Evolutionary conservation across 2,329 filamentous ascomycete genomes (phyloP).

Genomic region (Fusarium sacchari): DNA sequence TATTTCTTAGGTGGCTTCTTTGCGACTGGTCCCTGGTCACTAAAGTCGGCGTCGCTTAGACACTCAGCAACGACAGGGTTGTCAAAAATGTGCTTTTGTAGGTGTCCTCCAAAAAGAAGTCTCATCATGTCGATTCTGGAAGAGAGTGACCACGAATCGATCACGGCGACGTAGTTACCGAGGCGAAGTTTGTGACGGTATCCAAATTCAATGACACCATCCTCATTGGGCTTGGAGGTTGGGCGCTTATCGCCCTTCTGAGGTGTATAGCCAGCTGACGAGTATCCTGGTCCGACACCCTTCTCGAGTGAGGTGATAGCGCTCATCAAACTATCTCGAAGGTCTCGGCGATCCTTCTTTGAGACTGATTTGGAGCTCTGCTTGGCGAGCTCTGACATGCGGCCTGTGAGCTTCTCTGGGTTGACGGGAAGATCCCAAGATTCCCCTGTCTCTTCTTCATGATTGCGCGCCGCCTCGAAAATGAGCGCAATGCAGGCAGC

Average conservation of each 20-base stretch:
- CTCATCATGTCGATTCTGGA: slow-evolving; percentile 61
- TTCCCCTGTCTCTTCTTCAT: slow-evolving; percentile 61
- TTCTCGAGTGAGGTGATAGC: slow-evolving; percentile 65
- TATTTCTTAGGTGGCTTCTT: slow-evolving; percentile 26
- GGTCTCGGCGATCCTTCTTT: slow-evolving; percentile 58
- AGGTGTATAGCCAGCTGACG: slow-evolving; percentile 56
- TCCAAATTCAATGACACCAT: slow-evolving; percentile 60
- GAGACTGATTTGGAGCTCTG: slow-evolving; percentile 61
- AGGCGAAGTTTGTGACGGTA: slow-evolving; percentile 63
- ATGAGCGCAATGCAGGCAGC: slow-evolving; percentile 84
- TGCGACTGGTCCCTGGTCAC: slow-evolving; percentile 32
- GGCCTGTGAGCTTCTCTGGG: slow-evolving; percentile 58
- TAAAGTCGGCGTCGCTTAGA: slow-evolving; percentile 51
- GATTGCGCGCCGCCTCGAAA: slow-evolving; percentile 73
- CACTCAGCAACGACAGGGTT: slow-evolving; percentile 53
- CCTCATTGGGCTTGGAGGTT: slow-evolving; percentile 52
- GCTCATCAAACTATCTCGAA: slow-evolving; percentile 61
- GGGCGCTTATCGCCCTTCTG: slow-evolving; percentile 55
- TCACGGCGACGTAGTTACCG: slow-evolving; percentile 55
- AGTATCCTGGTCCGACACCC: slow-evolving; percentile 65
- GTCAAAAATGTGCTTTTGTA: slow-evolving; percentile 51
- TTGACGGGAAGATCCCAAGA: slow-evolving; percentile 62
- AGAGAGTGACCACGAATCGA: slow-evolving; percentile 63
- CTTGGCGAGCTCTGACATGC: slow-evolving; percentile 59
- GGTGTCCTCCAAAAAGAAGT: slow-evolving; percentile 58